phyloP scores from a whole-genome alignment of 768 basidiomycete species.

The Sporobolomyces pararoseus region DNA sequence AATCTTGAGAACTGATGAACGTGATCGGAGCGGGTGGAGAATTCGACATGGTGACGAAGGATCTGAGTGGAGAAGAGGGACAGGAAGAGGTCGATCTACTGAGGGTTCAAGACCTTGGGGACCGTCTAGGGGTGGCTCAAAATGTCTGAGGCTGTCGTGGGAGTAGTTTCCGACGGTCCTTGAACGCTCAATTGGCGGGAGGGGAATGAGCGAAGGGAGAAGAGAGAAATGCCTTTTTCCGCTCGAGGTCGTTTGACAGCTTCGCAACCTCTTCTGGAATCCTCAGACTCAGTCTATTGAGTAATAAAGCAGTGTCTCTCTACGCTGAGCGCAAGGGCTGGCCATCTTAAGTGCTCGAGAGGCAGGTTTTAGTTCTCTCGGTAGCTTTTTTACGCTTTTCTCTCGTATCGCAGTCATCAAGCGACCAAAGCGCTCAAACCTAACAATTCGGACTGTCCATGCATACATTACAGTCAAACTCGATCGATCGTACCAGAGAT shows the following conservation, averaged over 20 bases:
- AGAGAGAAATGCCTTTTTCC: neutral
- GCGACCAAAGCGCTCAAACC: neutral
- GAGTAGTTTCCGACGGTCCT: neutral
- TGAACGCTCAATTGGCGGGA: neutral
- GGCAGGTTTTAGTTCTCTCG: too few species aligned
- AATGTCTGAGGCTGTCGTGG: slow-evolving; percentile 16
- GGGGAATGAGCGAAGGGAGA: neutral
- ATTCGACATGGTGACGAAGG: slow-evolving; percentile 1
- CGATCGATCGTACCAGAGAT: neutral
- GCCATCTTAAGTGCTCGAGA: too few species aligned
- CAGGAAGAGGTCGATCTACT: neutral
- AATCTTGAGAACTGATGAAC: slow-evolving; percentile 23
- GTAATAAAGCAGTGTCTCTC: too few species aligned
- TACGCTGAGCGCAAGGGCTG: too few species aligned
- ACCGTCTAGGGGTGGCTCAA: neutral
- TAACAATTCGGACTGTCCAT: neutral
- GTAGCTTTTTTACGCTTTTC: neutral
- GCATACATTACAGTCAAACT: neutral
- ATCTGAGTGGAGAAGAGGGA: neutral
- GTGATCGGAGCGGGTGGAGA: slow-evolving; percentile 14
- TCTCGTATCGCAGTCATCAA: neutral
- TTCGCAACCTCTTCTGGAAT: too few species aligned
- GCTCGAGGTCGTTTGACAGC: neutral
- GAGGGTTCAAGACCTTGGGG: neutral
- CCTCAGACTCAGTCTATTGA: too few species aligned